Evolutionary conservation across 2,329 filamentous ascomycete genomes (phyloP).

Genomic region (Arthroderma sp.): DNA sequence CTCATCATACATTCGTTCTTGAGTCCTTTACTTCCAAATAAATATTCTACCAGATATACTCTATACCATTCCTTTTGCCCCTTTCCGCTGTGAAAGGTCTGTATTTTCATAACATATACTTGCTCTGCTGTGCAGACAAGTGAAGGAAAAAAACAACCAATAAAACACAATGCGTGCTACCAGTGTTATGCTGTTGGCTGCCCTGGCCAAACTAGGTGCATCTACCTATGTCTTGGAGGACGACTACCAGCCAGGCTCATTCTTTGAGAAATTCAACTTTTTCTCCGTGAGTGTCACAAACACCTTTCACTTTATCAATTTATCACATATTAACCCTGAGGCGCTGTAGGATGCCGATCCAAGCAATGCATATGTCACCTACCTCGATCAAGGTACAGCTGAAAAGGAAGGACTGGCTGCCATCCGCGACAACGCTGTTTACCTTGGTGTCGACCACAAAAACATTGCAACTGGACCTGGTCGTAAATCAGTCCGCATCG

Average conservation of each 20-base stretch:
- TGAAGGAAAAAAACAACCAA: background rate
- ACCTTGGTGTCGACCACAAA: constrained; percentile 55
- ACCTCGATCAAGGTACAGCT: constrained; percentile 48
- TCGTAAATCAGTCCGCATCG: constrained; percentile 57
- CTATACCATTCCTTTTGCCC: background rate
- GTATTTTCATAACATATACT: background rate
- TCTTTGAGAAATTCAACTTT: constrained; percentile 42
- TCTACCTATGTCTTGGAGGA: constrained; percentile 10
- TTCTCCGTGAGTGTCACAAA: constrained; percentile 29
- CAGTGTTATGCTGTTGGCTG: constrained; percentile 32
- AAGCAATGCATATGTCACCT: constrained; percentile 62
- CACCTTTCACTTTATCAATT: background rate
- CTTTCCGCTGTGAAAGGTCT: constrained; percentile 1
- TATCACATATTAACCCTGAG: no score
- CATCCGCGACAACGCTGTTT: constrained; percentile 43
- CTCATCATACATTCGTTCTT: constrained; percentile 8
- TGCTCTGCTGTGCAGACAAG: background rate
- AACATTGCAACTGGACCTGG: constrained; percentile 44
- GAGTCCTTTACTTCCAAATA: constrained; percentile 9
- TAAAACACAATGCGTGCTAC: constrained; percentile 14
- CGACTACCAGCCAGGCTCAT: constrained; percentile 18
- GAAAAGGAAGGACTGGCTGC: constrained; percentile 45
- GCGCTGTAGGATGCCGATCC: constrained; percentile 42
- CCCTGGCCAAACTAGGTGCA: constrained; percentile 28
- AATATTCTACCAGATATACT: constrained; percentile 2